A percentile compares a stretch with the other conserved stretches of the same genome.
phyloP scores from a whole-genome alignment of 202 grass and related monocot genomes.

The Musa balbisiana region DNA sequence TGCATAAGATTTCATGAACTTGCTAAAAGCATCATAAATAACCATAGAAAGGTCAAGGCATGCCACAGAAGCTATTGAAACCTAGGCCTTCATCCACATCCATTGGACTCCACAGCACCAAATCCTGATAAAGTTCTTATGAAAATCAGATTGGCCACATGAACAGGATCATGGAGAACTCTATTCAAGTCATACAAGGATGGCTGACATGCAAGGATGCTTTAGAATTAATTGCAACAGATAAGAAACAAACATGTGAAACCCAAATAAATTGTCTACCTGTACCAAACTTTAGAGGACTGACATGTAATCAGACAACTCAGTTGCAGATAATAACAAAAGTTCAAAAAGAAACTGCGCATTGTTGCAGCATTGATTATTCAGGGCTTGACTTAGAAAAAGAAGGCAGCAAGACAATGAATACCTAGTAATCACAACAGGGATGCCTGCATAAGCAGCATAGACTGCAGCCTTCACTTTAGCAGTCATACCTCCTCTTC shows the following conservation, averaged over 20 bases:
- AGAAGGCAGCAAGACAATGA: background rate
- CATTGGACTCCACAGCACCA: too few species aligned
- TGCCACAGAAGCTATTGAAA: too few species aligned
- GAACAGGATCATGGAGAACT: background rate
- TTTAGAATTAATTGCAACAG: background rate
- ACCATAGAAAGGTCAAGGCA: too few species aligned
- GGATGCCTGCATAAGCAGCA: conserved; percentile 70
- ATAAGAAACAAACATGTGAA: background rate
- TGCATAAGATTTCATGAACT: too few species aligned
- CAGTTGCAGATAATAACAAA: conserved; percentile 1
- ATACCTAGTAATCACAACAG: conserved; percentile 91
- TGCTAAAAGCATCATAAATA: too few species aligned
- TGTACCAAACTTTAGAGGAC: background rate
- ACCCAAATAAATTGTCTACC: background rate
- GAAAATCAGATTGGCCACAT: too few species aligned
- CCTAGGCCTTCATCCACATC: too few species aligned
- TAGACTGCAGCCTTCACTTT: conserved; percentile 82
- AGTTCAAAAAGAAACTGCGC: background rate
- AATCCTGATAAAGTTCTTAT: too few species aligned
- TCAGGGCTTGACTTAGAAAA: conserved; percentile 2
- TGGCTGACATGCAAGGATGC: background rate
- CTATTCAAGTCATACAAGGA: background rate
- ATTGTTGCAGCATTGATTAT: conserved; percentile 7
- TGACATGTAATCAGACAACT: background rate
- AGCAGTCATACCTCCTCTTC: conserved; percentile 96